Evolutionary conservation across 495 filamentous ascomycete species (phyloP).

Genomic region (Neurospora sp.): DNA sequence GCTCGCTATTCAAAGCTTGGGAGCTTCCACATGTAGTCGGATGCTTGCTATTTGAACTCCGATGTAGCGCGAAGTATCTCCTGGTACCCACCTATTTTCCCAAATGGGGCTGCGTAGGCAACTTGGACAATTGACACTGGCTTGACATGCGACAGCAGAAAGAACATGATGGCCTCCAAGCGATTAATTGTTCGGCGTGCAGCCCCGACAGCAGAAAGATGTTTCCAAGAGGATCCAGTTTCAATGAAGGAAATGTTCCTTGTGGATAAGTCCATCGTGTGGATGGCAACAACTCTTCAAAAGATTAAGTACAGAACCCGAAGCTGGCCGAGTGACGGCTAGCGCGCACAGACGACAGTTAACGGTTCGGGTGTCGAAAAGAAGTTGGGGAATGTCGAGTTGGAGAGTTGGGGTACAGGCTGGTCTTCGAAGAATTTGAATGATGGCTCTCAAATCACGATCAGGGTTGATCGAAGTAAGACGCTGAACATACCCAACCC

Average conservation of each 20-base stretch:
- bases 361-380: background rate
- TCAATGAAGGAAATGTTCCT: background rate
- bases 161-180: background rate
- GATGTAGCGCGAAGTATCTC: background rate
- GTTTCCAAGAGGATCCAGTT: background rate
- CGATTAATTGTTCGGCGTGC: background rate
- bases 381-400: background rate
- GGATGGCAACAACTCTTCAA: background rate
- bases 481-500: background rate
- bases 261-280: background rate
- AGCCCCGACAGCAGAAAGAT: background rate
- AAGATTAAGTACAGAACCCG: background rate
- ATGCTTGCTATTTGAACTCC: background rate
- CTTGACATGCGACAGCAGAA: background rate
- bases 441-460: background rate
- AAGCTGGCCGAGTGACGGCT: background rate
- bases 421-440: background rate
- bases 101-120: background rate
- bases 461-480: background rate
- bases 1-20: background rate
- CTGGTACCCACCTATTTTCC: background rate
- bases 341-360: background rate
- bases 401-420: background rate
- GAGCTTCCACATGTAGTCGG: background rate
- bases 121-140: background rate